phyloP scores from a whole-genome alignment of 179 eudicot species.

The Patellifolia procumbens region DNA sequence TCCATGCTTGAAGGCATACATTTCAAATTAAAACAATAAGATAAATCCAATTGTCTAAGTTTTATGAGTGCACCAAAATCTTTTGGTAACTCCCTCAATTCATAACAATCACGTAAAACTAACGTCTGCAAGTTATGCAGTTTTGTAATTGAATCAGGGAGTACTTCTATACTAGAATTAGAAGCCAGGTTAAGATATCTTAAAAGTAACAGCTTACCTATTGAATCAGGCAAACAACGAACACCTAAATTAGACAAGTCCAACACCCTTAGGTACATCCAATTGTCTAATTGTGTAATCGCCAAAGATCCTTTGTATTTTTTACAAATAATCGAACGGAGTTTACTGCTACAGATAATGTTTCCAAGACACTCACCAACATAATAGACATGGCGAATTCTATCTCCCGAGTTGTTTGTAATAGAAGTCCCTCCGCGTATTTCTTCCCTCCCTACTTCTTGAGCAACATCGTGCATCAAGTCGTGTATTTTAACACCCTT shows the following conservation, averaged over 20 bases:
- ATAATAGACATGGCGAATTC: not conserved
- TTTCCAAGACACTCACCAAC: not conserved
- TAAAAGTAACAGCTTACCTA: slow-evolving; percentile 12
- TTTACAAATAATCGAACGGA: not conserved
- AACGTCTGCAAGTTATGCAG: slow-evolving; percentile 10
- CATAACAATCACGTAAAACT: fast-evolving
- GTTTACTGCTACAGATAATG: not conserved
- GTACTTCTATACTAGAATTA: not conserved
- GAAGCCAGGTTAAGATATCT: slow-evolving; percentile 10
- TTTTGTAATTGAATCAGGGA: not conserved
- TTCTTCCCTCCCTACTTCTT: not conserved
- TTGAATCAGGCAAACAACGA: not conserved
- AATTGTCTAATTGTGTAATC: not conserved
- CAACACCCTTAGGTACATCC: slow-evolving; percentile 2
- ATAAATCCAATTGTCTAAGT: not conserved
- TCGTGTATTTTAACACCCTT: not conserved
- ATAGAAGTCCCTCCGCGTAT: not conserved
- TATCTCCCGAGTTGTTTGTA: not conserved
- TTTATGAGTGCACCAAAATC: slow-evolving; percentile 1
- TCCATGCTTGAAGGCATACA: not conserved
- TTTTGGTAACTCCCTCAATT: not conserved
- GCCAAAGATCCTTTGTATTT: not conserved
- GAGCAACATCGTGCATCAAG: slow-evolving; percentile 2
- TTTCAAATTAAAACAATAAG: fast-evolving
- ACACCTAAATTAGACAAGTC: not conserved